Conservation (phyloP, 2,329 filamentous ascomycete genomes). For the Stagonosporopsis cucurbitacearum region DNA sequence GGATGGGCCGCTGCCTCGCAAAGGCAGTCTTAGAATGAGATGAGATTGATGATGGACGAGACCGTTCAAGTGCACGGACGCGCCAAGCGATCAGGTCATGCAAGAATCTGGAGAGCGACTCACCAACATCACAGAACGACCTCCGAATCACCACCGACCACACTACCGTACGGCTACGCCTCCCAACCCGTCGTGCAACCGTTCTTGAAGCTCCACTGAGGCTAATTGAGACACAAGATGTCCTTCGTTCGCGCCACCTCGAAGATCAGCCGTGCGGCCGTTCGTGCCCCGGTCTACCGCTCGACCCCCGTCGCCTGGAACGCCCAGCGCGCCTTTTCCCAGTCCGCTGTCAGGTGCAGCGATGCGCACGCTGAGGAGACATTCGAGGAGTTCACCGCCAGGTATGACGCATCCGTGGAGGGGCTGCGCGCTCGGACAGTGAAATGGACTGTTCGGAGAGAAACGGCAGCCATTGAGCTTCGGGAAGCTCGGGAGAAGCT, state of each 20-base stretch:
- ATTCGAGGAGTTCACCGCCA: conserved; percentile 97
- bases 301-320: conserved; percentile 42
- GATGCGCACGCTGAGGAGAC: conserved; percentile 87
- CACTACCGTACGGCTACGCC: conserved; percentile 32
- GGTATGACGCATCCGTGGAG: conserved; percentile 65
- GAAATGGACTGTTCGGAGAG: conserved; percentile 24
- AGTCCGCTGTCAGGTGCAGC: conserved; percentile 52
- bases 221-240: conserved; percentile 44
- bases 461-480: conserved; percentile 38
- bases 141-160: conserved; percentile 36
- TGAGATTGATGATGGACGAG: neutral
- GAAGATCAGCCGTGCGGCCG: conserved; percentile 43
- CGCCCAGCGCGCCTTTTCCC: conserved; percentile 56
- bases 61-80: neutral
- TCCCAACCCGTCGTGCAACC: conserved; percentile 25
- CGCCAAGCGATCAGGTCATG: conserved; percentile 23
- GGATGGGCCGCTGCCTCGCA: neutral
- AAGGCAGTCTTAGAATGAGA: neutral
- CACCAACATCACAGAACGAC: conserved; percentile 31
- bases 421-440: conserved; percentile 22
- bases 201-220: conserved; percentile 28
- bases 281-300: conserved; percentile 45
- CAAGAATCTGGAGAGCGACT: conserved; percentile 17
- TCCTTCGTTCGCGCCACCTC: conserved; percentile 49
- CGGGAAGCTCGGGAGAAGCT: conserved; percentile 29